These are phyloP conservation scores for Aspergillus ustus DNA, from an alignment of 2,329 filamentous ascomycete species.

Conservation along the genomic window DNA sequence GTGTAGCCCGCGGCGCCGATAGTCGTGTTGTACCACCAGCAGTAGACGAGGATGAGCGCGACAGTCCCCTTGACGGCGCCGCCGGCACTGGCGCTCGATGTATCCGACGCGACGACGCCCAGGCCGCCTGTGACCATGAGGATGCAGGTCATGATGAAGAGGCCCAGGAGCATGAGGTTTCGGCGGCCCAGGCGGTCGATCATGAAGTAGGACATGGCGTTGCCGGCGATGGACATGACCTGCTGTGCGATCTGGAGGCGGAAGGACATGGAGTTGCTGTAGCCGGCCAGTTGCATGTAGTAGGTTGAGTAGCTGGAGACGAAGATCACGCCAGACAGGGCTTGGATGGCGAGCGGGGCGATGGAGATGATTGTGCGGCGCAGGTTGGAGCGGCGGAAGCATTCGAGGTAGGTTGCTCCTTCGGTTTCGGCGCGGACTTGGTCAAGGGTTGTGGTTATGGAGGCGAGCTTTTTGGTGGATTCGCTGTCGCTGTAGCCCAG, in stretches of 20 bases:
- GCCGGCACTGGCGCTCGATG: background rate
- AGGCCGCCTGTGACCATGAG: conserved; percentile 15
- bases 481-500: conserved; percentile 10
- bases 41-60: conserved; percentile 20
- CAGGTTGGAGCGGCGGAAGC: conserved; percentile 16
- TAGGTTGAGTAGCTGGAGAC: conserved; percentile 10
- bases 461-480: conserved; percentile 8
- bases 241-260: conserved; percentile 15
- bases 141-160: conserved; percentile 11
- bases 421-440: conserved; percentile 14
- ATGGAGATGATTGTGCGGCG: conserved; percentile 18
- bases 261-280: conserved; percentile 12
- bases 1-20: conserved; percentile 19
- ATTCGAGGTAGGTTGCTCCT: conserved; percentile 12
- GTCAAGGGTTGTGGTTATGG: conserved; percentile 12
- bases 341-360: conserved; percentile 13
- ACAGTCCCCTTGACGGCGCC: conserved; percentile 17
- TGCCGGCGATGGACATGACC: conserved; percentile 11
- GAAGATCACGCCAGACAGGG: conserved; percentile 11
- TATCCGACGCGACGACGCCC: conserved; percentile 7
- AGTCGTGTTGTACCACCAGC: conserved; percentile 19
- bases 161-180: conserved; percentile 12
- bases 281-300: conserved; percentile 16
- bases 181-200: conserved; percentile 17
- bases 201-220: conserved; percentile 13